phyloP scores from a whole-genome alignment of 805 yeast species.

The Lachancea thermotolerans region DNA sequence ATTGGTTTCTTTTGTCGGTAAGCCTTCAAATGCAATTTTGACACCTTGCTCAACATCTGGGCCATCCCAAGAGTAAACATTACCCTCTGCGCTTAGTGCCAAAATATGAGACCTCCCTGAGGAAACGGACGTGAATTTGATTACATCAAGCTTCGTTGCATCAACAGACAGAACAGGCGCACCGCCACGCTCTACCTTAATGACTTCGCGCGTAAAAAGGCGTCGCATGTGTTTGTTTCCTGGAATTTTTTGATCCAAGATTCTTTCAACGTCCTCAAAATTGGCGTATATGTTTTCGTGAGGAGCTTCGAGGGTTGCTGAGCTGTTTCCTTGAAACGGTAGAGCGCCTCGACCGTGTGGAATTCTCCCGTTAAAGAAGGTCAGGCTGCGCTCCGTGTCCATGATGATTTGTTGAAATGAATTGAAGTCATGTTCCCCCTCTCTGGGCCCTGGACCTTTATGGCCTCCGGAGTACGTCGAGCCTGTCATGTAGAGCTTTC shows the following conservation, averaged over 20 bases:
- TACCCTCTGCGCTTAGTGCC: conserved; percentile 45
- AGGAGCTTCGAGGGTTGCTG: conserved; percentile 15
- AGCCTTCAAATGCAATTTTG: conserved; percentile 33
- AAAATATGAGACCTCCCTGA: conserved; percentile 62
- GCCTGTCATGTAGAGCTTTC: conserved; percentile 52
- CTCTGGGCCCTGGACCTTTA: conserved; percentile 37
- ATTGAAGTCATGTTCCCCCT: conserved; percentile 30
- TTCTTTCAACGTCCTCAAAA: conserved; percentile 18
- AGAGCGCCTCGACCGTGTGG: conserved; percentile 10
- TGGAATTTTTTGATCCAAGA: conserved; percentile 17
- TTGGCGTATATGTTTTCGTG: conserved; percentile 25
- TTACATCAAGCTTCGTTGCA: conserved; percentile 14
- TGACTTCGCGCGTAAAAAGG: conserved; percentile 24
- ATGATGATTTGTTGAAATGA: conserved; percentile 25
- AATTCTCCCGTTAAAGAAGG: conserved; percentile 4
- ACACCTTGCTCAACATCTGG: conserved; percentile 39
- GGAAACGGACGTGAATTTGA: conserved; percentile 41
- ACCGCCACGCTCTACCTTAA: conserved; percentile 15
- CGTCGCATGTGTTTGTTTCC: conserved; percentile 25
- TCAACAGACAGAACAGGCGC: conserved; percentile 11
- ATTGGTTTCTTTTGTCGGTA: conserved; percentile 18
- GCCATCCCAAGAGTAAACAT: conserved; percentile 59
- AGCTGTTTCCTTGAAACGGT: conserved; percentile 21
- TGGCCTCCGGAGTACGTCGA: conserved; percentile 36
- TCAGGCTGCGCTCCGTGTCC: conserved; percentile 19